A percentile compares a stretch with the other conserved stretches of the same genome.
phyloP scores from a whole-genome alignment of 2,329 filamentous ascomycete genomes.

The Tricladium varicosporioides region DNA sequence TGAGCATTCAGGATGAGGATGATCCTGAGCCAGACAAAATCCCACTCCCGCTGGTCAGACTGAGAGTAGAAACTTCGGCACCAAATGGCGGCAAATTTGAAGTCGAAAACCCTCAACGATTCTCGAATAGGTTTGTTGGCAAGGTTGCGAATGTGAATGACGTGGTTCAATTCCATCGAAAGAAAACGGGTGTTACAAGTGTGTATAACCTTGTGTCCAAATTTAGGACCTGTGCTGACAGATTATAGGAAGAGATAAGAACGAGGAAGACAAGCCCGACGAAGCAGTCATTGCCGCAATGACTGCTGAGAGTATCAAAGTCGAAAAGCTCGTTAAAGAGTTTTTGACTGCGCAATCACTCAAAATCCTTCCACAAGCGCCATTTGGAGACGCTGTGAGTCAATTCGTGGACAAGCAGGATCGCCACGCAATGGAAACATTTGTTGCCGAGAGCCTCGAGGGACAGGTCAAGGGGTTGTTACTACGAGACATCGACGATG shows the following conservation, averaged over 20 bases:
- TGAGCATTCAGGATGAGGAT: conserved; percentile 68
- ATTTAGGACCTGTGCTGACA: conserved; percentile 13
- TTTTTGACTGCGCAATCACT: conserved; percentile 85
- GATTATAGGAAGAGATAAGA: conserved; percentile 42
- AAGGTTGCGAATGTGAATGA: conserved; percentile 93
- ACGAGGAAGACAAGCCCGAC: conserved; percentile 57
- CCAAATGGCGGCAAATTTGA: conserved; percentile 84
- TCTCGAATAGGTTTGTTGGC: conserved; percentile 88
- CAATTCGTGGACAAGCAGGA: conserved; percentile 96
- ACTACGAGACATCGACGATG: conserved; percentile 62
- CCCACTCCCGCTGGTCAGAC: conserved; percentile 79
- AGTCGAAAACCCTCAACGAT: conserved; percentile 91
- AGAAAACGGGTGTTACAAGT: conserved; percentile 64
- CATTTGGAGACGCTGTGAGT: conserved; percentile 87
- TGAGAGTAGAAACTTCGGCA: conserved; percentile 87
- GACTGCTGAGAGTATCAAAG: conserved; percentile 73
- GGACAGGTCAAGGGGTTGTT: conserved; percentile 71
- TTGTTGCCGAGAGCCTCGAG: conserved; percentile 69
- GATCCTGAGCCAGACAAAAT: conserved; percentile 58
- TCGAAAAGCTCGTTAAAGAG: conserved; percentile 84
- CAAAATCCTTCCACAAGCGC: conserved; percentile 88
- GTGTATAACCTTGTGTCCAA: conserved; percentile 26
- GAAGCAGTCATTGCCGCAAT: conserved; percentile 60
- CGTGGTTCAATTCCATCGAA: conserved; percentile 88
- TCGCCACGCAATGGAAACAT: conserved; percentile 84